Percentiles rank a stretch among this genome's conserved stretches.
Evolutionary conservation across 352 stramenopile genomes (phyloP).

Genomic region (Phytophthora nicotianae): DNA sequence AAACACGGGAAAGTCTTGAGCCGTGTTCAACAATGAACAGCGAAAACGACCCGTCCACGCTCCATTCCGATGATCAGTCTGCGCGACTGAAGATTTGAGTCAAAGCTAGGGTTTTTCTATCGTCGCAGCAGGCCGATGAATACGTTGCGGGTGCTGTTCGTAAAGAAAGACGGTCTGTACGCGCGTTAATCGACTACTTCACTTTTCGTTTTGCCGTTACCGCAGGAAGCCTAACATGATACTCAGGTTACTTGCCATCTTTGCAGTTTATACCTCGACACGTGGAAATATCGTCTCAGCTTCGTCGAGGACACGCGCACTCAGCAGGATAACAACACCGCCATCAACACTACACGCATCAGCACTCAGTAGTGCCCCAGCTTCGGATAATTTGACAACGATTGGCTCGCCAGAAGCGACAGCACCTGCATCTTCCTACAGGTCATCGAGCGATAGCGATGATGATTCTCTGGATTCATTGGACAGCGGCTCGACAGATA

Average conservation of each 20-base stretch:
- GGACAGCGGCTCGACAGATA: constrained; percentile 12
- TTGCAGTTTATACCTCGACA: neutral
- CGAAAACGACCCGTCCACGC: neutral
- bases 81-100: constrained; percentile 18
- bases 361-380: neutral
- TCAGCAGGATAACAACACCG: constrained; percentile 2
- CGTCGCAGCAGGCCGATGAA: neutral
- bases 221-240: constrained; percentile 9
- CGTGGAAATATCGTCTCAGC: constrained; percentile 1
- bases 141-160: neutral
- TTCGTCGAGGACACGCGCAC: constrained; percentile 4
- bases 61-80: constrained; percentile 17
- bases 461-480: constrained; percentile 20
- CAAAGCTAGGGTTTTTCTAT: constrained; percentile 1
- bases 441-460: neutral
- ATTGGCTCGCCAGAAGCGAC: constrained; percentile 1
- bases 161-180: neutral
- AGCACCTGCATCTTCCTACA: neutral
- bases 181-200: neutral
- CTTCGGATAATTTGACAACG: neutral
- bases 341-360: neutral
- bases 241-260: constrained; percentile 2
- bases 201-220: constrained; percentile 22
- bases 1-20: constrained; percentile 18
- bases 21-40: constrained; percentile 20